Evolutionary conservation across 768 basidiomycete genomes (phyloP), one percentile per base, ranked within the genome.

Genomic region (Suillus clintonianus): DNA sequence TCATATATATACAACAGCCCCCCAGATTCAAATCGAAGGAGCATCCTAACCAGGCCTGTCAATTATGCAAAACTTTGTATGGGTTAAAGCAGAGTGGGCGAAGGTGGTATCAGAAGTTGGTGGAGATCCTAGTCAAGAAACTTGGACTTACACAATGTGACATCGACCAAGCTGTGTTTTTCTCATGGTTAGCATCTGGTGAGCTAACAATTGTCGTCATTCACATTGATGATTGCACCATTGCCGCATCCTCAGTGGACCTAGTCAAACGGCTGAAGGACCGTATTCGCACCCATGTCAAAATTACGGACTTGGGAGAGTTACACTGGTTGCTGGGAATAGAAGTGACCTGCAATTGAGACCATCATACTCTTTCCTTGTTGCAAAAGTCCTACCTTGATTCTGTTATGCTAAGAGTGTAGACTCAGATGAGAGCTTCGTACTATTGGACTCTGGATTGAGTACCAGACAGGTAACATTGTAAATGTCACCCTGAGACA

Each of bases 1-100:
- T 66, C 24, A 79, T 85, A 47, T 84, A 79, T 71, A 82, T 84
- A 79, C 27, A 70, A 5, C 77, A 77, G 59, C 78, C 81, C 1
- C 74, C 73, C 0, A 76, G 78, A 42, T 42, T 59, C 22, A 41
- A 60, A 3, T 34, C 8, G 4, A 34, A 74, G 77, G 71, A 39
- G 68, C 22, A 71, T 72, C 47, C 69, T 72, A 32, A 56, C 65
- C 0, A 72, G 73, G n/a, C 69, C 63, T 65, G 57, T 34, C 61
- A 50, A n/a, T 71, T 78, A 5, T 37, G 27, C 22, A 76, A 78
- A 62, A 66, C 67, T 2, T 61, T 77, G 22, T 34, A 34, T 34
- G 34, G 34, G 8, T 8, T 34, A 5, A 34, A 34, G 34, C 34
- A 34, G 34, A 34, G 34, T 34, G 34, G 34, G 1, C 5, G 34